These are phyloP conservation scores for Hypoxylon intermedium DNA, from an alignment of 495 filamentous ascomycete genomes.

Conservation along the genomic window DNA sequence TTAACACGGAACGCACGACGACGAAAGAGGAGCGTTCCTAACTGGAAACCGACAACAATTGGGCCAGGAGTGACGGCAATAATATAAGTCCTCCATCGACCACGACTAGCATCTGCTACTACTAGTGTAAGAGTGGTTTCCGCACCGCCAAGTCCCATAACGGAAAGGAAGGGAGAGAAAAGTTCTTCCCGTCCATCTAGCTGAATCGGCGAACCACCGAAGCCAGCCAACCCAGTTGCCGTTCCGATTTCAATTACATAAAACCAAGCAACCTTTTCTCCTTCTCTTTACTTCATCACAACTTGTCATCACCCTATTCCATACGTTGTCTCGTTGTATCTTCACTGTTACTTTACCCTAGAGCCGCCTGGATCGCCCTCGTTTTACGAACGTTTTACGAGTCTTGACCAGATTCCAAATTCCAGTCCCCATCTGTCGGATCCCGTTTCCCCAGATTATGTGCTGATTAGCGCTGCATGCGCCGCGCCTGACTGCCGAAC, in stretches of 20 bases:
- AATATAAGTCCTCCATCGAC: conserved; percentile 26
- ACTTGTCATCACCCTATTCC: conserved; percentile 52
- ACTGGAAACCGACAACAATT: conserved; percentile 22
- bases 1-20: conserved; percentile 30
- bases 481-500: conserved; percentile 36
- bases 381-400: too few relatives aligned
- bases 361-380: conserved; percentile 38
- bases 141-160: conserved; percentile 30
- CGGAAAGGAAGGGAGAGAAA: conserved; percentile 6
- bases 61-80: conserved; percentile 13
- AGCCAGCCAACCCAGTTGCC: conserved; percentile 26
- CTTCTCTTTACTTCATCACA: conserved; percentile 56
- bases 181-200: conserved; percentile 27
- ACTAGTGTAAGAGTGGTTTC: conserved; percentile 35
- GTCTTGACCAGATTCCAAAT: conserved; percentile 46
- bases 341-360: conserved; percentile 37
- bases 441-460: conserved; percentile 59
- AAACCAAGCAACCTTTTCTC: conserved; percentile 55
- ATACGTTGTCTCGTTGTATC: conserved; percentile 48
- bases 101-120: conserved; percentile 36
- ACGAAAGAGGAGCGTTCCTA: conserved; percentile 31
- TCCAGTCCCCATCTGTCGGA: conserved; percentile 56
- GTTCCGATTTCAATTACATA: conserved; percentile 61
- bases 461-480: conserved; percentile 56
- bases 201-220: conserved; percentile 28